A percentile compares a stretch with the other conserved stretches of the same genome.
Evolutionary conservation across 805 yeast species (phyloP).

Genomic region (Barnettozyma botsteinii): DNA sequence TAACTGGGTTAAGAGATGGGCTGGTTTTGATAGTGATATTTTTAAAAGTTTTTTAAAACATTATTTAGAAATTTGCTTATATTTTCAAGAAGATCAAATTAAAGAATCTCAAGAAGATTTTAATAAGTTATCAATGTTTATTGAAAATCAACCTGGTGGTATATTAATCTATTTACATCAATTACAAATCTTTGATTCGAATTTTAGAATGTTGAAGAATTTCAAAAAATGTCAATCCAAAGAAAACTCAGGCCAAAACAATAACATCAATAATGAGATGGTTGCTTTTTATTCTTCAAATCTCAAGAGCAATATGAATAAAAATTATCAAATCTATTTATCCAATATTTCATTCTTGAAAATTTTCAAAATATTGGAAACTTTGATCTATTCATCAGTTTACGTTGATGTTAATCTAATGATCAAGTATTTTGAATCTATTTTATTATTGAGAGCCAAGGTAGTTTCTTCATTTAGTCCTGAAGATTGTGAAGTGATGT

Average conservation of each 20-base stretch:
- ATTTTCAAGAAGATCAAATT: constrained; percentile 3
- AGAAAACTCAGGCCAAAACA: constrained; percentile 6
- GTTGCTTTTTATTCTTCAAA: constrained; percentile 13
- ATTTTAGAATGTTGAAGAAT: constrained; percentile 15
- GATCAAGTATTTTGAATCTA: constrained; percentile 7
- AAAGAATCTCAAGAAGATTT: background rate
- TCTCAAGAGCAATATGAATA: background rate
- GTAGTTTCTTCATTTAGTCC: constrained; percentile 32
- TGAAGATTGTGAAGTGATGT: constrained; percentile 36
- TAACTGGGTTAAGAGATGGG: constrained; percentile 58
- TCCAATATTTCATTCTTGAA: constrained; percentile 12
- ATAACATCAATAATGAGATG: constrained; percentile 11
- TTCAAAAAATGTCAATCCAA: constrained; percentile 15
- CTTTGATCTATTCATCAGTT: constrained; percentile 2
- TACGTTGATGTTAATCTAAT: background rate
- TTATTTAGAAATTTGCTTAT: constrained; percentile 29
- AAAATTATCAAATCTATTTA: constrained; percentile 8
- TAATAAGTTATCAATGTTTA: background rate
- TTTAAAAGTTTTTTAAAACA: constrained; percentile 60
- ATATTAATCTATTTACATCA: constrained; percentile 21
- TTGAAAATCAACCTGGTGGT: constrained; percentile 19
- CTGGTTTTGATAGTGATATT: constrained; percentile 47
- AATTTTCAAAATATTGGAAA: constrained; percentile 10
- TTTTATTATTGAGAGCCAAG: constrained; percentile 30
- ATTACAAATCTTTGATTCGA: constrained; percentile 19